Base-by-base conservation (phyloP, 2,329 filamentous ascomycete genomes). In the Capronia coronata region DNA sequence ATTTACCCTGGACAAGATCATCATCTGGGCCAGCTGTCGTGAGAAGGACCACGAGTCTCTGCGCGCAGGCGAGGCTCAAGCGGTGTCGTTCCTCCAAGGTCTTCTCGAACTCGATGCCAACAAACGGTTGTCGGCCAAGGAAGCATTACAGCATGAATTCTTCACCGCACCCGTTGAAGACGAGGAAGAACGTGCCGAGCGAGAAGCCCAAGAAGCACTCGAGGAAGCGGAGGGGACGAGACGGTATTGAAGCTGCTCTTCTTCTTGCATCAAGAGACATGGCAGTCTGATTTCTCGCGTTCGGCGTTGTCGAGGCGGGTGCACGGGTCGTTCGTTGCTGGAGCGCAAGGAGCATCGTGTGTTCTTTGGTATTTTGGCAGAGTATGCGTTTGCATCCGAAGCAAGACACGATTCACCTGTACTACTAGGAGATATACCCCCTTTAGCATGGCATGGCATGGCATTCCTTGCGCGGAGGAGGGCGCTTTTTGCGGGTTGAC, bases 11-110 rank as follows among this genome's bases (percentile, higher is more conserved):
- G 88, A 95, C 68, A 93, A 94, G 70, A 93, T 98, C 59, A 84
- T 98, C 56, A 75, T 95, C 42, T 98, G 93, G 93, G 93, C 88
- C 63, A 95, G 88, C 21, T 87, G 86, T 52, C 80, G 88, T 18
- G 82, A 80, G 48, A 77, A 81, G 18, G 76, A 77, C 53, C 76
- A 76, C 46, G 55, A 59, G 21, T 40, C 21, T 23, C 75, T 77
- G 57, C 71, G 69, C 3, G 66, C 69, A 40, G 69, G 69, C 46
- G 67, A 74, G 65, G 62, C 68, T 58, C 64, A 72, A 68, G 71
- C 68, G 22, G 69, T 69, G n/a, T 63, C 63, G 22, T 66, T 73
- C 11, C 59, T 73, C 30, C 55, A 63, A 22, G 65, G 66, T 7
- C 61, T 73, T 35, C 67, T 74, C 62, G 71, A 73, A 50, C 57